Base-by-base conservation (phyloP, 148 eudicot genomes). In the Amaranthus cruentus region DNA sequence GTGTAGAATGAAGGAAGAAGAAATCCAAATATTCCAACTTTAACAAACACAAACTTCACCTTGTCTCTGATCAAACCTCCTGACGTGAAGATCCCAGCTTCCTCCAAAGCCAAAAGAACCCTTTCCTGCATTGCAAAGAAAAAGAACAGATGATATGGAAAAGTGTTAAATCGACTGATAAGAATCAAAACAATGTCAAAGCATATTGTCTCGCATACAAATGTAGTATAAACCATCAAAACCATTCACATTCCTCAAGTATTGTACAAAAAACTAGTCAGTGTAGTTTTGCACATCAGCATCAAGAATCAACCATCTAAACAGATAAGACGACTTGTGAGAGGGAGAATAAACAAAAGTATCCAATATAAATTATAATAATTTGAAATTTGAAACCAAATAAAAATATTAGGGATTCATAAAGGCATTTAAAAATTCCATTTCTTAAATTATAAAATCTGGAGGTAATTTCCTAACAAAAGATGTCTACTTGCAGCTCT, bases 11-110 rank as follows among this genome's bases (percentile, higher is more conserved):
- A 28, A 28, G 2, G 38, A 28, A 28, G 38, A 28, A 28, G 38
- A 28, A 28, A 28, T 28, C 1, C 38, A 28, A 28, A 28, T 28
- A 2, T 48, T 15, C 18, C 11, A 43, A 47, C 52, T 4, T 9
- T 18, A 64, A 11, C 38, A n/a, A 66, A 72, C n/a, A 53, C 2
- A 65, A 14, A 59, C 38, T 9, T 51, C 86, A 95, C 99, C 99
- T 95, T 95, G 75, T 95, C 97, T 84, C 87, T 96, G 69, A 92
- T 79, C 84, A 96, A 82, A 72, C 99, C 97, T 73, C 97, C 95
- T 44, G 97, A 92, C 70, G 92, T 90, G 57, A 96, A 96, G 58
- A 96, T 74, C 53, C 97, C 99, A 77, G 97, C 97, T 77, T 87
- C 89, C 87, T 90, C 97, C 81, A 96, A 77, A 77, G 99, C 99